Conservation (phyloP, 345 rosid genomes). For the Boechera retrofracta region DNA sequence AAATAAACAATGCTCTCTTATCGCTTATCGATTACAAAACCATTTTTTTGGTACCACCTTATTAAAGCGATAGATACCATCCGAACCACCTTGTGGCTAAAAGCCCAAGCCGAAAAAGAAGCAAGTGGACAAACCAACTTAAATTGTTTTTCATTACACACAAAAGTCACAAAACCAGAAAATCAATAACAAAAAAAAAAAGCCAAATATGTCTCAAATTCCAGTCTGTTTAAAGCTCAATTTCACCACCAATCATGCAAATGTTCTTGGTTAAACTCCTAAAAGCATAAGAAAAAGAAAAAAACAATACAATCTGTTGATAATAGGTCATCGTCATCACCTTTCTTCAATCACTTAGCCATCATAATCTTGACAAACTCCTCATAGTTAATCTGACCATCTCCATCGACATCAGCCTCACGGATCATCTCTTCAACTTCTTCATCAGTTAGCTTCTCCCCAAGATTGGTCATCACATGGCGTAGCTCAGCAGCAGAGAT, state of each 20-base stretch:
- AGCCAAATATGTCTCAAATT: background rate
- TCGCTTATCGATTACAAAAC: no score
- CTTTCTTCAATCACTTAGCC: constrained; percentile 41
- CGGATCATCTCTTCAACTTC: constrained; percentile 61
- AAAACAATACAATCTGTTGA: background rate
- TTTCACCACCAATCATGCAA: constrained; percentile 36
- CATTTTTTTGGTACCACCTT: no score
- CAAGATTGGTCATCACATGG: constrained; percentile 57
- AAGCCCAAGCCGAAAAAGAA: no score
- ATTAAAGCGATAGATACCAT: no score
- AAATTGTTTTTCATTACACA: constrained; percentile 7
- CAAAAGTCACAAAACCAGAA: constrained; percentile 21
- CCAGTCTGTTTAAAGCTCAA: background rate
- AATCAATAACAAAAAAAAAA: background rate
- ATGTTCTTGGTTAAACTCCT: constrained; percentile 36
- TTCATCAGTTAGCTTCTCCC: constrained; percentile 58
- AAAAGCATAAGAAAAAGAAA: constrained; percentile 3
- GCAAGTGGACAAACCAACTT: background rate
- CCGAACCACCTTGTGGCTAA: no score
- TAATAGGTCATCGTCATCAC: background rate
- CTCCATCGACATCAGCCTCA: constrained; percentile 57
- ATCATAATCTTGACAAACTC: constrained; percentile 55
- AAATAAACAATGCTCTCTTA: no score
- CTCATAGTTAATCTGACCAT: constrained; percentile 58
- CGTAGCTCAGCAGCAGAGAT: constrained; percentile 64